A percentile compares a stretch with the other conserved stretches of the same genome.
These are phyloP conservation scores for Boletus sp. DNA, from an alignment of 768 basidiomycete genomes.

Conservation along the genomic window DNA sequence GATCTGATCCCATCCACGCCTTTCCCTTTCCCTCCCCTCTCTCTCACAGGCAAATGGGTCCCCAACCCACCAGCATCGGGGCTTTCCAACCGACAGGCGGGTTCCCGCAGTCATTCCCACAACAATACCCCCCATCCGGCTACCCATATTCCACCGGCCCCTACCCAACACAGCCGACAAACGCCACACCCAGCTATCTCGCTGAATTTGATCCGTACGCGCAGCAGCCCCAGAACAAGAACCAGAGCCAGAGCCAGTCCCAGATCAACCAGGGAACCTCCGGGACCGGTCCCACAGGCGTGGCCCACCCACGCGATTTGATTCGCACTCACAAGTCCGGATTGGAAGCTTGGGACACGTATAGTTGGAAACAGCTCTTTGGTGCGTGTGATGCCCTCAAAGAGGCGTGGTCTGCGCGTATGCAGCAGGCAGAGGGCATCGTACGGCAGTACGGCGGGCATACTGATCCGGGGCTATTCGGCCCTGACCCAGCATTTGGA, in stretches of 20 bases:
- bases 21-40: too few species aligned
- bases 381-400: constrained; percentile 61
- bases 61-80: constrained; percentile 30
- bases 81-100: constrained; percentile 50
- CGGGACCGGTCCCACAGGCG: constrained; percentile 29
- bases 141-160: constrained; percentile 31
- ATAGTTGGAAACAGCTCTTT: constrained; percentile 70
- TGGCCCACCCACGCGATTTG: constrained; percentile 62
- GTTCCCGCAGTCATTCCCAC: constrained; percentile 40
- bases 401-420: constrained; percentile 59
- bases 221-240: constrained; percentile 3
- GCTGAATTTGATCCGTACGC: constrained; percentile 43
- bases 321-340: constrained; percentile 63
- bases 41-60: constrained; percentile 23
- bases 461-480: constrained; percentile 32
- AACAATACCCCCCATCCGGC: constrained; percentile 36
- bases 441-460: constrained; percentile 42
- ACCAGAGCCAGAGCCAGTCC: not conserved
- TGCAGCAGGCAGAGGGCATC: constrained; percentile 50
- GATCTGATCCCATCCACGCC: constrained; percentile 2
- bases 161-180: constrained; percentile 22
- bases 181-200: constrained; percentile 23
- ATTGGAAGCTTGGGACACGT: constrained; percentile 68
- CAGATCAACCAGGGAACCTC: constrained; percentile 1
- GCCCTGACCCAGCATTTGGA: constrained; percentile 35